Base-by-base conservation (phyloP, 164 flowering plant species). In the Santalum album region DNA sequence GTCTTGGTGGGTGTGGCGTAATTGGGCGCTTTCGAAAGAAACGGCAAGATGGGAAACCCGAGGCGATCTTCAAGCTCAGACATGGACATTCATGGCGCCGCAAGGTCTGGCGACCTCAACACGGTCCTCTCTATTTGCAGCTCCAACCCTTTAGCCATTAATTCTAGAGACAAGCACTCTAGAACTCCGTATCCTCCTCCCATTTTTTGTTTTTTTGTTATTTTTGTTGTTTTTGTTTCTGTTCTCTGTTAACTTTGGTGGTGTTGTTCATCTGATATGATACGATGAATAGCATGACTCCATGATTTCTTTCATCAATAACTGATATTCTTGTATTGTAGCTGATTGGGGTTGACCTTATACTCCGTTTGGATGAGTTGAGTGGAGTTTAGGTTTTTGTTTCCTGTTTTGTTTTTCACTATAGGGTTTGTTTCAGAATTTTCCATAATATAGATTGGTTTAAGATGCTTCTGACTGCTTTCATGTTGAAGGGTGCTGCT, bases 181-280 rank as follows among this genome's bases (percentile, higher is more conserved):
- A 71, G 95, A 57, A 92, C 96, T 14, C 96, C 96, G 90, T n/a
- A n/a, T n/a, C n/a, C n/a, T n/a, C n/a, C n/a, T n/a, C 90, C 71
- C 27, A 1, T 7, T 40, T 18, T 17, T 6, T 7, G 2, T 38
- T 38, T 17, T 38, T 38, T 17, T 38, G 9, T 12, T 38, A 2
- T 3, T 38, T 38, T 17, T 14, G 6, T 14, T 2, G 16, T 12
- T 38, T 7, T 7, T 7, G 16, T 38, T 7, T 17, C 16, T 14
- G 2, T 7, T 7, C 14, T 17, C 42, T 38, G 2, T 38, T 14
- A 7, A 12, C 2, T 38, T 38, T 38, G 42, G 11, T 12, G 16
- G 16, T 38, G 2, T 14, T 7, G 11, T 12, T 7, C 9, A 38
- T 29, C 10, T 29, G n/a, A n/a, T n/a, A n/a, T n/a, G n/a, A n/a